phyloP scores from a whole-genome alignment of 306 rosid genomes.

The Cucurbita maxima region DNA sequence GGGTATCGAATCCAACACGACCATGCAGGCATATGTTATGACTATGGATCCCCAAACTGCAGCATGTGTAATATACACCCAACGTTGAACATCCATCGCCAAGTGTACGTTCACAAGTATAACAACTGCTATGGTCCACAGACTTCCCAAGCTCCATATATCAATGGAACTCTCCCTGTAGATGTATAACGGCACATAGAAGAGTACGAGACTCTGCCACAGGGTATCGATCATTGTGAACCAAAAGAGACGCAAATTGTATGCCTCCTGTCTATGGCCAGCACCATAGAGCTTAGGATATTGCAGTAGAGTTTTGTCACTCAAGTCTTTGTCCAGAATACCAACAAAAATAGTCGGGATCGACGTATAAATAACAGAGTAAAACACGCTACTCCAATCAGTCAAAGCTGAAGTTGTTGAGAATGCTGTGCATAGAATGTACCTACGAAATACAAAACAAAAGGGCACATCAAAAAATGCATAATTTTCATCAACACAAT shows the following conservation, averaged over 20 bases:
- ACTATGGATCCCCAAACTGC: conserved; percentile 94
- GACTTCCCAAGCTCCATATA: conserved; percentile 89
- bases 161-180: conserved; percentile 78
- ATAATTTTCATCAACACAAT: background rate
- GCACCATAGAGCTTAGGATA: conserved; percentile 76
- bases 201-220: conserved; percentile 97
- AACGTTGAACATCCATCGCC: conserved; percentile 85
- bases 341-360: conserved; percentile 92
- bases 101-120: conserved; percentile 80
- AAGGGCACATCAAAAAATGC: background rate
- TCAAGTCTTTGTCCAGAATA: conserved; percentile 77
- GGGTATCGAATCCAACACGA: conserved; percentile 78
- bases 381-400: conserved; percentile 96
- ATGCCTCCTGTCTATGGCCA: conserved; percentile 83
- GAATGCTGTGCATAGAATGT: conserved; percentile 71
- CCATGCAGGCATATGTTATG: conserved; percentile 74
- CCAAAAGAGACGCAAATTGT: conserved; percentile 79
- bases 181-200: conserved; percentile 58
- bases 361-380: conserved; percentile 86
- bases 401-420: conserved; percentile 91
- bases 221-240: conserved; percentile 83
- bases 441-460: conserved; percentile 33
- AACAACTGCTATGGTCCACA: conserved; percentile 96
- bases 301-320: conserved; percentile 54
- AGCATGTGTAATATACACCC: conserved; percentile 63